These are phyloP conservation scores for Trichoderma atrobrunneum DNA, from an alignment of 2,329 filamentous ascomycete species.

Conservation along the genomic window DNA sequence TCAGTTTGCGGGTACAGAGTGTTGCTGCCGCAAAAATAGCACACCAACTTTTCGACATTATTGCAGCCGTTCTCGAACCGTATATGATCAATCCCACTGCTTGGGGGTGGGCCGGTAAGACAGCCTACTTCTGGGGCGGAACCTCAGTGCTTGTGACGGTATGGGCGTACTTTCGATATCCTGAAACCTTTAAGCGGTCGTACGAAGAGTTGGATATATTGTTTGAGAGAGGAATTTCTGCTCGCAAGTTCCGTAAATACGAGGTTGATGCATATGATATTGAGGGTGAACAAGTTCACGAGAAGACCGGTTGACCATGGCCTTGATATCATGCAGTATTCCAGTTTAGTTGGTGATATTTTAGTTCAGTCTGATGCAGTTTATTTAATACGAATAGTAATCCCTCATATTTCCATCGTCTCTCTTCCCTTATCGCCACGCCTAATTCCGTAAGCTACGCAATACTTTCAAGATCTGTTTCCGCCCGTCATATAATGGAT, in stretches of 20 bases:
- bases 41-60: slow-evolving; percentile 47
- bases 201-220: slow-evolving; percentile 41
- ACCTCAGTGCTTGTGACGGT: slow-evolving; percentile 46
- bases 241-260: slow-evolving; percentile 32
- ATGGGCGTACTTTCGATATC: slow-evolving; percentile 51
- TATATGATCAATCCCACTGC: slow-evolving; percentile 44
- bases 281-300: neutral
- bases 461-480: neutral
- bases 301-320: neutral
- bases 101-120: slow-evolving; percentile 49
- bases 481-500: neutral
- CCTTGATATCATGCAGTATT: neutral
- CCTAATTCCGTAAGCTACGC: neutral
- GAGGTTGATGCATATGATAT: neutral
- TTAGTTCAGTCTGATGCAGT: neutral
- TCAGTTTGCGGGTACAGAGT: slow-evolving; percentile 53
- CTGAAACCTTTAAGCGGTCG: slow-evolving; percentile 51
- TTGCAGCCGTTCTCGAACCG: slow-evolving; percentile 40
- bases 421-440: neutral
- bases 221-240: slow-evolving; percentile 32
- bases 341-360: neutral
- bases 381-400: neutral
- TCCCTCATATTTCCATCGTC: neutral
- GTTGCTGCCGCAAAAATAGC: slow-evolving; percentile 48
- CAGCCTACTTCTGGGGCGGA: slow-evolving; percentile 47